Evolutionary conservation across 176 grass and related monocot genomes (phyloP), one percentile per base, ranked within the genome.

Genomic region (Carex scoparia): DNA sequence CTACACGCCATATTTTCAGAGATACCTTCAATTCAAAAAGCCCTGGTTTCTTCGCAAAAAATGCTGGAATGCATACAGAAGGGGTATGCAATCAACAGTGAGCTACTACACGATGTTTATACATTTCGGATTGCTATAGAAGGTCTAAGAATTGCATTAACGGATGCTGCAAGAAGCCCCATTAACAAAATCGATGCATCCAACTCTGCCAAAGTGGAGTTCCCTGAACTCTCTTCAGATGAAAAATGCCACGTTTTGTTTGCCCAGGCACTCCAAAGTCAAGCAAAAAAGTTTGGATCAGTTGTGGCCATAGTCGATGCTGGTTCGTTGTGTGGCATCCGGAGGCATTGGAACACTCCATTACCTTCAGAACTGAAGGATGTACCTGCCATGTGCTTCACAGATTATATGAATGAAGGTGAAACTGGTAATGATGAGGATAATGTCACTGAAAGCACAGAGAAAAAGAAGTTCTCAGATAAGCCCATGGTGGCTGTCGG

Each of bases 81-180:
- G 32, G 91, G 89, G 79, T 79, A 93, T 66, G 85, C 93, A 80
- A 85, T 94, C 81, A 86, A 81, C 87, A 87, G 55, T 62, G 83
- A 94, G 61, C 94, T 88, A 67, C 40, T 98, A 83, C 90, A 86
- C 23, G 88, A 93, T 86, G 89, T 91, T 14, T 91, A 94, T 53
- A 85, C 87, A 70, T 98, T 98, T 84, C 87, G 95, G 85, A 86
- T 93, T 79, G 92, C 95, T 70, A 91, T 98, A 84, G 95, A 98
- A 81, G 84, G 90, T 80, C 83, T 98, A 64, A 90, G 95, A 69
- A 87, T 94, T 78, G 93, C 92, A 79, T 89, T 98, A 83, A 91
- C 89, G 51, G 86, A 48, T 86, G 87, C 94, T 64, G 91, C 89
- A 78, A 90, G 89, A 76, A 75, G 63, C 64, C 81, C 69, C 78